Conservation (phyloP, 2,329 filamentous ascomycete genomes). For the Botrytis hyacinthi region DNA sequence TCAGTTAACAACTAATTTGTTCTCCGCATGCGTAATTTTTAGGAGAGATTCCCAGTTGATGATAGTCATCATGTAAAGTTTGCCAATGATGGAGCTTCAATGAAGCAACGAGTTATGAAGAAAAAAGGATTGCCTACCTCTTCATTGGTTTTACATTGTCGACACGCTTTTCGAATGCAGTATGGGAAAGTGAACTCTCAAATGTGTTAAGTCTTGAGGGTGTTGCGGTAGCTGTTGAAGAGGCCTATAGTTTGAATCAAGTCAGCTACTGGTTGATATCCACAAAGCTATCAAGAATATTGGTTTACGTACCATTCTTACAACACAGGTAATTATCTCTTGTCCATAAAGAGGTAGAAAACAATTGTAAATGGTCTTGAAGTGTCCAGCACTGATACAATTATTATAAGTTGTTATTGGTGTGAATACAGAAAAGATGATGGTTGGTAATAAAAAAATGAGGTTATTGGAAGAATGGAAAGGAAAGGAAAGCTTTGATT, state of each 20-base stretch:
- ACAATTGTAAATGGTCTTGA: conserved; percentile 23
- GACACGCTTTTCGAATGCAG: conserved; percentile 73
- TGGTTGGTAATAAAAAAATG: conserved; percentile 15
- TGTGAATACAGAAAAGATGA: conserved; percentile 9
- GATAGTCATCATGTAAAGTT: conserved; percentile 69
- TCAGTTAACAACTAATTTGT: conserved; percentile 77
- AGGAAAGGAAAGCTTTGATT: conserved; percentile 8
- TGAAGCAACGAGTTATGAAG: conserved; percentile 15
- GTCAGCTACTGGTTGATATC: conserved; percentile 2
- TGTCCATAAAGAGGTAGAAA: conserved; percentile 28
- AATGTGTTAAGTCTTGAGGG: conserved; percentile 42
- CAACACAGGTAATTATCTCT: conserved; percentile 26
- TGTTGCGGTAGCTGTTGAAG: conserved; percentile 57
- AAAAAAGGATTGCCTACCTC: conserved; percentile 59
- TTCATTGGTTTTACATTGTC: conserved; percentile 85
- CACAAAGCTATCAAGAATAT: neutral
- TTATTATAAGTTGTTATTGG: neutral
- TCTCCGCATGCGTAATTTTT: conserved; percentile 85
- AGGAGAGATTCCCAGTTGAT: conserved; percentile 99
- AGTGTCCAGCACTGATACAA: conserved; percentile 36
- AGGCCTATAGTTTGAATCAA: conserved; percentile 30
- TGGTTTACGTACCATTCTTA: conserved; percentile 35
- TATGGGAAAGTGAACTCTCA: neutral
- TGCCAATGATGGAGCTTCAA: conserved; percentile 28
- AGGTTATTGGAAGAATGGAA: neutral